phyloP scores from a whole-genome alignment of 1,139 yeast genomes.

The Hyphopichia wangnamkhiaoensis region DNA sequence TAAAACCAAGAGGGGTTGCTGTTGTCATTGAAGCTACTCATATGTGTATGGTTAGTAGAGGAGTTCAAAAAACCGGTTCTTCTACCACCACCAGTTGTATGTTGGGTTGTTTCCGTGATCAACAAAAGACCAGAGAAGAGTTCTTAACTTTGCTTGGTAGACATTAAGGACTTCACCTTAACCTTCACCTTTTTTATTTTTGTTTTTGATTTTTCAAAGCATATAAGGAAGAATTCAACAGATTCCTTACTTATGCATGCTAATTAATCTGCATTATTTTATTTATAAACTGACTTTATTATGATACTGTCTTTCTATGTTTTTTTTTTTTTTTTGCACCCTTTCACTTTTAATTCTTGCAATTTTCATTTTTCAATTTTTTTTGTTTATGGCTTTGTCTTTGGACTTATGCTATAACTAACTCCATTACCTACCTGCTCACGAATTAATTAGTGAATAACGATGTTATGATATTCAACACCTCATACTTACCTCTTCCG shows the following conservation, averaged over 20 bases:
- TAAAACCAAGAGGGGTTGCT: slow-evolving; percentile 95
- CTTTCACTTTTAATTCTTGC: not conserved
- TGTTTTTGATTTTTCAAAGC: not conserved
- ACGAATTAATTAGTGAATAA: slow-evolving; percentile 15
- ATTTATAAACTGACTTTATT: slow-evolving; percentile 1
- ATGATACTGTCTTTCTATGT: slow-evolving; percentile 2
- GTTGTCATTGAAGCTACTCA: slow-evolving; percentile 97
- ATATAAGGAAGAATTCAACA: slow-evolving; percentile 19
- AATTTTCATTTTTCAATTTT: not conserved
- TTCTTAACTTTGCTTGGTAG: slow-evolving; percentile 80
- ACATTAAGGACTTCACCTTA: slow-evolving; percentile 17
- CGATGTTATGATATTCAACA: slow-evolving; percentile 45
- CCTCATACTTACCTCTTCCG: slow-evolving; percentile 19
- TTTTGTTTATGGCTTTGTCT: not conserved
- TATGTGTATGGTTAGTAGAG: slow-evolving; percentile 99
- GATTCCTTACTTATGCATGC: slow-evolving; percentile 8
- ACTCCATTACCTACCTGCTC: too few species aligned
- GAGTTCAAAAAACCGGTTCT: slow-evolving; percentile 94
- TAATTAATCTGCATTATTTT: slow-evolving; percentile 10
- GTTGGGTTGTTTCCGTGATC: slow-evolving; percentile 92
- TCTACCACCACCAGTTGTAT: slow-evolving; percentile 94
- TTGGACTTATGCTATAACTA: too few species aligned
- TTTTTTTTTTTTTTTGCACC: slow-evolving; percentile 6
- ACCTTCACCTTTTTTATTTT: not conserved
- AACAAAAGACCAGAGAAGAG: slow-evolving; percentile 95